phyloP scores from a whole-genome alignment of 2,329 filamentous ascomycete species.

The Aurifilum marmelostoma region DNA sequence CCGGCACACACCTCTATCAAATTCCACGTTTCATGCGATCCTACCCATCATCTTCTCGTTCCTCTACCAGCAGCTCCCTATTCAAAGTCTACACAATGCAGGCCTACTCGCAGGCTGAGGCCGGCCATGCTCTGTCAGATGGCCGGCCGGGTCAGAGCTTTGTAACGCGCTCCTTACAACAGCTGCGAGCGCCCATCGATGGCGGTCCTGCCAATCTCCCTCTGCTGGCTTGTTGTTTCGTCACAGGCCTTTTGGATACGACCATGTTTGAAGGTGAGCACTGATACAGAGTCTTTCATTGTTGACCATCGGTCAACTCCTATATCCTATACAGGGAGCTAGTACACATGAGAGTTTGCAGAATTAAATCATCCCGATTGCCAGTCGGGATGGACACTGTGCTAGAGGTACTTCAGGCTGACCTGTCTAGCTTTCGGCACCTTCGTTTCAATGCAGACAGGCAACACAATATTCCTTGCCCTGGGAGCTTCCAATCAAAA shows the following conservation, averaged over 20 bases:
- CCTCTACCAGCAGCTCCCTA: background rate
- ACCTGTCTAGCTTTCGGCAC: constrained; percentile 43
- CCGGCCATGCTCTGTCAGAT: background rate
- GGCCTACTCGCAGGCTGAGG: background rate
- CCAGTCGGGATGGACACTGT: no score
- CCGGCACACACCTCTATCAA: background rate
- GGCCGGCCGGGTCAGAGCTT: background rate
- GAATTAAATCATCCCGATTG: no score
- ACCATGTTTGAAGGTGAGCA: constrained; percentile 32
- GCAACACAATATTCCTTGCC: constrained; percentile 48
- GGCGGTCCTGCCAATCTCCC: constrained; percentile 27
- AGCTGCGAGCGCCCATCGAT: constrained; percentile 18
- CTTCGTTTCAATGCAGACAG: constrained; percentile 47
- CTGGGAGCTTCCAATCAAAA: constrained; percentile 46
- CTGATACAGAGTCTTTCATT: background rate
- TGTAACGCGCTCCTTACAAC: background rate
- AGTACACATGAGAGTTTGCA: no score
- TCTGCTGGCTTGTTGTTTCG: constrained; percentile 29
- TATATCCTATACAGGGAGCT: no score
- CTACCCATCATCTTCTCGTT: background rate
- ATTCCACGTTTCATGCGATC: background rate
- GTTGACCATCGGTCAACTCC: background rate
- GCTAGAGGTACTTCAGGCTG: background rate
- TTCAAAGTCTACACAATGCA: background rate
- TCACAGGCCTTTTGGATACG: constrained; percentile 31